Percentiles rank a stretch among this genome's conserved stretches.
Evolutionary conservation across 106 monocot species (phyloP).

Genomic region (Dioscorea dumetorum): DNA sequence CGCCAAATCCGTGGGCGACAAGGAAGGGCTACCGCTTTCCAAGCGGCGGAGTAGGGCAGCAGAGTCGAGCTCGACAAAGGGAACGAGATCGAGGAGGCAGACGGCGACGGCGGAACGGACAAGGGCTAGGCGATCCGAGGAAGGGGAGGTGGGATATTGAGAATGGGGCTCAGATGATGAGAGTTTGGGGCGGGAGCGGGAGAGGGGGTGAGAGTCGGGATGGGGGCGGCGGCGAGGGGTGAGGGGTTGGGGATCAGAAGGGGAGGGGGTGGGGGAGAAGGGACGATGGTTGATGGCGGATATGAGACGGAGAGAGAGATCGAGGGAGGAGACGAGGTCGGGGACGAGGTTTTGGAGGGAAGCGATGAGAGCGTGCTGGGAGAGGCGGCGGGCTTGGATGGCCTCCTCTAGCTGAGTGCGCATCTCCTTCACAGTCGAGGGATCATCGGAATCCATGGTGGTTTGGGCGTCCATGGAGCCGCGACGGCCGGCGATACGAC

Average conservation of each 20-base stretch:
- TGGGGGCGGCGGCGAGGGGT: conserved; percentile 23
- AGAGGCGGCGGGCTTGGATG: conserved; percentile 36
- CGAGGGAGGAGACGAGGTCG: conserved; percentile 64
- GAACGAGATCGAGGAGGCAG: conserved; percentile 81
- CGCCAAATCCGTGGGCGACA: conserved; percentile 47
- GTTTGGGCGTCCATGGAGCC: too few species aligned
- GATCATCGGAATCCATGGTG: conserved; percentile 26
- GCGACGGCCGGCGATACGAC: too few species aligned
- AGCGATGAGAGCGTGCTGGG: conserved; percentile 50
- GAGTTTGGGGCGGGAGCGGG: conserved; percentile 14
- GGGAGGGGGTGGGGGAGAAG: conserved; percentile 51
- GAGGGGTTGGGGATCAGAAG: conserved; percentile 2
- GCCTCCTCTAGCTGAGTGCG: conserved; percentile 34
- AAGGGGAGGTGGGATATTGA: not conserved
- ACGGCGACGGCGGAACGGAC: conserved; percentile 90
- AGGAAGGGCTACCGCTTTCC: conserved; percentile 55
- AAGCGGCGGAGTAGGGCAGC: conserved; percentile 55
- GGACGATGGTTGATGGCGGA: conserved; percentile 78
- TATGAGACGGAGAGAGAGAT: conserved; percentile 65
- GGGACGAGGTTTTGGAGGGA: conserved; percentile 61
- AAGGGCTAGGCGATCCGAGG: conserved; percentile 39
- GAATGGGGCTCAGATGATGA: conserved; percentile 3
- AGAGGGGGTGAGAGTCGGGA: conserved; percentile 2
- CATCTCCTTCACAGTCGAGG: conserved; percentile 32
- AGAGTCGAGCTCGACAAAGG: conserved; percentile 76